phyloP scores from a whole-genome alignment of 306 rosid genomes.

The Carpinus viminea region DNA sequence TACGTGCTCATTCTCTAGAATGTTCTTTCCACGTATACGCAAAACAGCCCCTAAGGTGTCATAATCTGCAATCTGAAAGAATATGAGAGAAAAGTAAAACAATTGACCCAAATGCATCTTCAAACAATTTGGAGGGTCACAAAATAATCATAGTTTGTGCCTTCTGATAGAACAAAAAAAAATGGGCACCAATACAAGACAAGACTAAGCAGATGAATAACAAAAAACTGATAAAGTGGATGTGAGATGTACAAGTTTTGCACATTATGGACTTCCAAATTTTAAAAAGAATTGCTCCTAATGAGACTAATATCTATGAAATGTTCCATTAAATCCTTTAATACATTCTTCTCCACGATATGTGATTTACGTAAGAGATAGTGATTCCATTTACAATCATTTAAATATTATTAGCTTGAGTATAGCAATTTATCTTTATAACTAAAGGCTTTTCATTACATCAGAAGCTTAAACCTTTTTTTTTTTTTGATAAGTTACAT shows the following conservation, averaged over 20 bases:
- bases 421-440: neutral
- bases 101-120: slow-evolving; percentile 7
- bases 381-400: neutral
- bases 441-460: neutral
- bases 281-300: neutral
- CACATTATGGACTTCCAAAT: neutral
- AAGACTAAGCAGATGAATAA: neutral
- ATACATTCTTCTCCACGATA: neutral
- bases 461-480: neutral
- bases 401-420: neutral
- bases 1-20: slow-evolving; percentile 81
- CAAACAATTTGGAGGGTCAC: neutral
- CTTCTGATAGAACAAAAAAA: neutral
- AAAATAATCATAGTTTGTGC: neutral
- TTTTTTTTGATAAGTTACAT: no score
- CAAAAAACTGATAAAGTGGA: neutral
- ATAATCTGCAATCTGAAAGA: slow-evolving; percentile 79
- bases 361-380: neutral
- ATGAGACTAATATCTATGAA: neutral
- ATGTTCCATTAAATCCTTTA: neutral
- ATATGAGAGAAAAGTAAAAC: neutral
- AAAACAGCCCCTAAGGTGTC: slow-evolving; percentile 79
- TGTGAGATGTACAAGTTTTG: neutral
- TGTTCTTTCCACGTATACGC: slow-evolving; percentile 89
- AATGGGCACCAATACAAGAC: neutral